A percentile compares a stretch with the other conserved stretches of the same genome.
Evolutionary conservation across 805 yeast species (phyloP).

Genomic region (Pichia deserticola): DNA sequence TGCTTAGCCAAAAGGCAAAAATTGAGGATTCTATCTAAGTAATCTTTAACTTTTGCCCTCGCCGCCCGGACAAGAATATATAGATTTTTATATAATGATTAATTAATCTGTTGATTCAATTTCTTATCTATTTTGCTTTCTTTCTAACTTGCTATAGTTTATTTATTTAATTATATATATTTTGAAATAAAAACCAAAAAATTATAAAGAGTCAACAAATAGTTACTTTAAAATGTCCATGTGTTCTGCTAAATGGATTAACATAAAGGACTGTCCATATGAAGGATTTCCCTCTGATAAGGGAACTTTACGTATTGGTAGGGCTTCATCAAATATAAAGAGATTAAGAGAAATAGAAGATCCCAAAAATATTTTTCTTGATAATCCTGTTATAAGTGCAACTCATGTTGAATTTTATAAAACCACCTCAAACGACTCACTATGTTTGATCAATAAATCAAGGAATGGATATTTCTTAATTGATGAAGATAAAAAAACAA

Average conservation of each 20-base stretch:
- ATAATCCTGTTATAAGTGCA: conserved; percentile 21
- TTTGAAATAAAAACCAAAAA: too few species aligned
- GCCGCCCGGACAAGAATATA: too few species aligned
- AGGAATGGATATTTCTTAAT: conserved; percentile 8
- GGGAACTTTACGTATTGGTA: conserved; percentile 16
- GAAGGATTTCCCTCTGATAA: background rate
- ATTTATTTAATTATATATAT: too few species aligned
- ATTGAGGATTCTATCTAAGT: too few species aligned
- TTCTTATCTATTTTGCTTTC: too few species aligned
- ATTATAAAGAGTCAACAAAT: too few species aligned
- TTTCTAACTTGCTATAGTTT: too few species aligned
- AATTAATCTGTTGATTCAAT: too few species aligned
- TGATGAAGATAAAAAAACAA: background rate
- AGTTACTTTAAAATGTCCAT: too few species aligned
- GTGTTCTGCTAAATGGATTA: background rate
- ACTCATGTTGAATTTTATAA: conserved; percentile 13
- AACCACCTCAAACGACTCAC: background rate
- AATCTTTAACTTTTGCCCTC: too few species aligned
- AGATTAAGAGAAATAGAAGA: conserved; percentile 8
- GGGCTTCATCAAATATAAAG: conserved; percentile 17
- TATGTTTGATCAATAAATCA: conserved; percentile 5
- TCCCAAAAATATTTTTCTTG: conserved; percentile 13
- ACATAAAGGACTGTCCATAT: background rate
- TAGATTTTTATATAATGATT: too few species aligned
- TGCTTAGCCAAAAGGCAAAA: too few species aligned